phyloP scores from a whole-genome alignment of 2,329 filamentous ascomycete genomes.

The Septoria petroselini region DNA sequence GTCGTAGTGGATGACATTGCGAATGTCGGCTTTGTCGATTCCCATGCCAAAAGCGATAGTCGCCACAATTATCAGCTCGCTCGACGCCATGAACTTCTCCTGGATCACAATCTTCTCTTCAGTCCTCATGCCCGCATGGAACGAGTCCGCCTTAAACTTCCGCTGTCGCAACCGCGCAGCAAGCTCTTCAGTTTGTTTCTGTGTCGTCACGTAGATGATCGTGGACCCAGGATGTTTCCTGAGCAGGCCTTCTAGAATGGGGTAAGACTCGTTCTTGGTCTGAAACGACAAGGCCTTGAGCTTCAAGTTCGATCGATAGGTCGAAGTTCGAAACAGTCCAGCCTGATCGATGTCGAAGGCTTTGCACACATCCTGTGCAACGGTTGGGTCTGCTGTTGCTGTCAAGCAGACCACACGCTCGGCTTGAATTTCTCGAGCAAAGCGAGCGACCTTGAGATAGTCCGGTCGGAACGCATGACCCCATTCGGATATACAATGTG shows the following conservation, averaged over 20 bases:
- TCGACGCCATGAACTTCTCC: slow-evolving; percentile 74
- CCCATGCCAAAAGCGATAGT: slow-evolving; percentile 99
- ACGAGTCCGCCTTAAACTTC: slow-evolving; percentile 72
- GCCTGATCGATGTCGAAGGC: slow-evolving; percentile 51
- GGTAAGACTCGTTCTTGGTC: slow-evolving; percentile 47
- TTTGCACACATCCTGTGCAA: slow-evolving; percentile 55
- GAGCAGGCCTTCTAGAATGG: slow-evolving; percentile 50
- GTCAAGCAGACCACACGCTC: slow-evolving; percentile 60
- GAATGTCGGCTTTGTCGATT: slow-evolving; percentile 94
- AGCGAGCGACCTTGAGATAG: slow-evolving; percentile 56
- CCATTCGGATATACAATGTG: slow-evolving; percentile 57
- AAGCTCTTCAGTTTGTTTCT: slow-evolving; percentile 65
- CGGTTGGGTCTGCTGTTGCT: slow-evolving; percentile 57
- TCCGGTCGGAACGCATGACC: slow-evolving; percentile 36
- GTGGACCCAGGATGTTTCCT: slow-evolving; percentile 53
- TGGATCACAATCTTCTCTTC: slow-evolving; percentile 70
- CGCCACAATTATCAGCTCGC: slow-evolving; percentile 84
- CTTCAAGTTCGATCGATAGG: slow-evolving; percentile 58
- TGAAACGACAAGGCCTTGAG: slow-evolving; percentile 50
- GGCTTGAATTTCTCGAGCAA: slow-evolving; percentile 54
- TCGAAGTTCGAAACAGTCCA: slow-evolving; percentile 58
- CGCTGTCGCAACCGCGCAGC: slow-evolving; percentile 63
- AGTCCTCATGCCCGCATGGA: slow-evolving; percentile 75
- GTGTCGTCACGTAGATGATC: slow-evolving; percentile 60
- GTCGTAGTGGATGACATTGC: slow-evolving; percentile 90